These are phyloP conservation scores for Botrytis squamosa DNA, from an alignment of 2,329 filamentous ascomycete genomes.

Conservation along the genomic window DNA sequence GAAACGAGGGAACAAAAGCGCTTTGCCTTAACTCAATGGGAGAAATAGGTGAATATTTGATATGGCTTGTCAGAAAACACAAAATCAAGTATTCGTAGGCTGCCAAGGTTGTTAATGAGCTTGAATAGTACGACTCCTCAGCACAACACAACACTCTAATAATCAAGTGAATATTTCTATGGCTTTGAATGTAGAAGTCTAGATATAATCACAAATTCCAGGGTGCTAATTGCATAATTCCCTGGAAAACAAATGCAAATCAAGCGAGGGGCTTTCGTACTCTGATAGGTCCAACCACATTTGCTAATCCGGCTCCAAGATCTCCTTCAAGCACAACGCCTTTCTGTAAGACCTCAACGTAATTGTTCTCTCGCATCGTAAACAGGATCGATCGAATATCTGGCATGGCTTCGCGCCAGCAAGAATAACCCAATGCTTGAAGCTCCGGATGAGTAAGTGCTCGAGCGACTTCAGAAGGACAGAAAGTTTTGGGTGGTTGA, in stretches of 20 bases:
- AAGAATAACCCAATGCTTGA: neutral
- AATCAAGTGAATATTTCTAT: neutral
- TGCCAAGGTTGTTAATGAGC: neutral
- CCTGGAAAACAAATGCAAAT: neutral
- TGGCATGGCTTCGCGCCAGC: constrained; percentile 3
- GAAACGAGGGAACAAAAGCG: too few species aligned
- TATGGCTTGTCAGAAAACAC: neutral
- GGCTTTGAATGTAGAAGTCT: neutral
- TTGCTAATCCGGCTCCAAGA: constrained; percentile 1
- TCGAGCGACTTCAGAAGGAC: constrained; percentile 27
- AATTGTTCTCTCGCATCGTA: neutral
- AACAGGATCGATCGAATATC: neutral
- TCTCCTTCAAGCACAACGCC: neutral
- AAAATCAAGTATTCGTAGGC: neutral
- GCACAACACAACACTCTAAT: neutral
- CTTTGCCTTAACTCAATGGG: neutral
- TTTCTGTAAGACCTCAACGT: neutral
- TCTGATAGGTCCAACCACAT: constrained; percentile 2
- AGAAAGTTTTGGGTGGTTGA: constrained; percentile 23
- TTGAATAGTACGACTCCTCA: neutral
- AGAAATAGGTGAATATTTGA: neutral
- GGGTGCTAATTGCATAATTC: too few species aligned
- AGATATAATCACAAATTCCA: too few species aligned
- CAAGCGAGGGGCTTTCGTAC: neutral
- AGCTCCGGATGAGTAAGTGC: constrained; percentile 8